Conservation (phyloP, 331 rosid genomes). For the Telfairia occidentalis region DNA sequence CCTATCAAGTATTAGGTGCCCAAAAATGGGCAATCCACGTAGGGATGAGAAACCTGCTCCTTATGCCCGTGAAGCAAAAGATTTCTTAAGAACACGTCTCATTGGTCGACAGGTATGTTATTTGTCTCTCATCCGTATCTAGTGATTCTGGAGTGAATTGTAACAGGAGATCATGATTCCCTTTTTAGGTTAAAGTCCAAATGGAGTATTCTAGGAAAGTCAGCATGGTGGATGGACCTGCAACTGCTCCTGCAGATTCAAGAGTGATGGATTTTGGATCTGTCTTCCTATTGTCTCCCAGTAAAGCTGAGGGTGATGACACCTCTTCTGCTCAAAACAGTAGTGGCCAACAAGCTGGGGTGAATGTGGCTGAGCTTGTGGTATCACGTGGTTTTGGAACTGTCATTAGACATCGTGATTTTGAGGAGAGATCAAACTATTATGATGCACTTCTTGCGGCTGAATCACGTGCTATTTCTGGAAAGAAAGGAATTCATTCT, state of each 20-base stretch:
- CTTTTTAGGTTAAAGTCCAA: constrained; percentile 62
- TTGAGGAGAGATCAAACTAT: constrained; percentile 76
- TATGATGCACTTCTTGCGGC: constrained; percentile 90
- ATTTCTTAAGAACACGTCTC: constrained; percentile 76
- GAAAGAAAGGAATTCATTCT: constrained; percentile 77
- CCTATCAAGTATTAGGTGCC: constrained; percentile 86
- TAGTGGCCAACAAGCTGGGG: constrained; percentile 44
- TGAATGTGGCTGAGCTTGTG: constrained; percentile 58
- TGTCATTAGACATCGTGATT: constrained; percentile 81
- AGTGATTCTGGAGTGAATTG: not conserved
- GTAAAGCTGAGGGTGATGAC: constrained; percentile 58
- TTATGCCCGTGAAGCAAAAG: constrained; percentile 92
- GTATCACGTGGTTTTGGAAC: constrained; percentile 75
- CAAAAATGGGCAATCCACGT: constrained; percentile 84
- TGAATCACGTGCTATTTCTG: constrained; percentile 62
- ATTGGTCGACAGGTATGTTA: constrained; percentile 63
- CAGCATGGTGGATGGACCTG: constrained; percentile 41
- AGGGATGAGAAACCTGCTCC: constrained; percentile 87
- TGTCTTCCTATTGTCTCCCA: constrained; percentile 39
- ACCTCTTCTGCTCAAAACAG: constrained; percentile 33
- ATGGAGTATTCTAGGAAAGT: constrained; percentile 86
- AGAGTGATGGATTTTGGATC: constrained; percentile 88
- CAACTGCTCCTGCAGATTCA: constrained; percentile 50
- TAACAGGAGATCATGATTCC: not conserved
- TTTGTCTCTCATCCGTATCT: constrained; percentile 5